Evolutionary conservation across 2,329 filamentous ascomycete species (phyloP).

Genomic region (Aureobasidium sp.): DNA sequence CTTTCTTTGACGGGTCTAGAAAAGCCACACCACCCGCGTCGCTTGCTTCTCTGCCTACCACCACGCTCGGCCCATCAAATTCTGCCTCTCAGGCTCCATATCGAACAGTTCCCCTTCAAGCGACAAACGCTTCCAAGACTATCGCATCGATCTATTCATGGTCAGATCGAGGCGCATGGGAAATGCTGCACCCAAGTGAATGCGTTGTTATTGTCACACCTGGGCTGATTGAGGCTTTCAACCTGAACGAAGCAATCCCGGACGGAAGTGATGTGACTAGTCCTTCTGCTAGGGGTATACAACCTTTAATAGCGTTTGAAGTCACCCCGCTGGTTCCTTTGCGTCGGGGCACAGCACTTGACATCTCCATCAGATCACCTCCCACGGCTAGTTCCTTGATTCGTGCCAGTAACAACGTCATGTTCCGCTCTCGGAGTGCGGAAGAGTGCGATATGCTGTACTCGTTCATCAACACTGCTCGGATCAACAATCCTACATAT

Average conservation of each 20-base stretch:
- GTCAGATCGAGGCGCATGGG: slow-evolving; percentile 56
- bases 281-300: slow-evolving; percentile 29
- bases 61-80: slow-evolving; percentile 67
- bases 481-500: slow-evolving; percentile 88
- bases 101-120: slow-evolving; percentile 39
- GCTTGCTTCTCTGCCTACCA: slow-evolving; percentile 24
- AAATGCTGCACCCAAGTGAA: slow-evolving; percentile 52
- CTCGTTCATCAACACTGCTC: slow-evolving; percentile 74
- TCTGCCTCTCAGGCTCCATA: slow-evolving; percentile 72
- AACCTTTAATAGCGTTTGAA: slow-evolving; percentile 62
- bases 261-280: slow-evolving; percentile 34
- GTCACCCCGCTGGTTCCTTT: slow-evolving; percentile 87
- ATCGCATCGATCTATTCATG: slow-evolving; percentile 56
- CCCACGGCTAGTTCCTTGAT: slow-evolving; percentile 66
- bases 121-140: slow-evolving; percentile 44
- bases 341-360: slow-evolving; percentile 80
- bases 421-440: slow-evolving; percentile 73
- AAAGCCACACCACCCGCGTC: slow-evolving; percentile 30
- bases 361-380: slow-evolving; percentile 87
- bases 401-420: slow-evolving; percentile 65
- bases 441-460: slow-evolving; percentile 78
- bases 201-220: slow-evolving; percentile 56
- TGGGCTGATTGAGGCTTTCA: slow-evolving; percentile 57
- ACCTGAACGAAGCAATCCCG: slow-evolving; percentile 41
- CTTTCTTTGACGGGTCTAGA: slow-evolving; percentile 16